Base-by-base conservation (phyloP, 495 filamentous ascomycete genomes). In the Trichoderma reesei region DNA sequence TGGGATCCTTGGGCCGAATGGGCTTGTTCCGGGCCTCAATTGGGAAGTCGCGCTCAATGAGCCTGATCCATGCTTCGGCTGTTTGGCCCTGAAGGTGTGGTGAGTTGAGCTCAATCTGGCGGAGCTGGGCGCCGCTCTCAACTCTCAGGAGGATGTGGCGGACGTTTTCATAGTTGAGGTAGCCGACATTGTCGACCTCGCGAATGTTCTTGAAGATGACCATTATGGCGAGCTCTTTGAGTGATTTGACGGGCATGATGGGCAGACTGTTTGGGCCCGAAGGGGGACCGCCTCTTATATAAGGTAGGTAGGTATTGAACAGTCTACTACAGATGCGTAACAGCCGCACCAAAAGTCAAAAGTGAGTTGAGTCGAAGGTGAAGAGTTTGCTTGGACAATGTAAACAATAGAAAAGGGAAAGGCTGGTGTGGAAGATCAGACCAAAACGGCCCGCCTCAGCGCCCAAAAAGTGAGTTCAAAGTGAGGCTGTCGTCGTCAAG, bases 41-140 rank as follows among this genome's bases (percentile, higher is more conserved):
- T 31, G 64, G 66, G 38, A 72, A 75, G 44, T 72, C 56, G 63
- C 69, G 71, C 1, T 65, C 37, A 41, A 75, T 72, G 8, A 75
- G 56, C 18, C 67, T 69, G 39, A 67, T 54, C 73, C 73, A 75
- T 33, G 62, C 66, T 31, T 75, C 71, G 4, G 37, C 62, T 6
- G 63, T 64, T 9, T 71, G 67, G n/a, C 62, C 69, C 56, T 61
- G 48, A 38, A 73, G 42, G 8, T 73, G 70, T 2, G 73, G 70
- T 5, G 70, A 72, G 4, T 42, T 62, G 60, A 67, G 42, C 61
- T 75, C 73, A 11, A 75, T 60, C 41, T 68, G 60, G 26, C 60
- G 70, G 2, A 75, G 66, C 20, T 72, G 71, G 6, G n/a, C 44
- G 5, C 67, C 48, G 41, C 59, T 68, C 26, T 73, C 68, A 31